Evolutionary conservation across 2,329 filamentous ascomycete genomes (phyloP).

Genomic region (Fusarium sp.): DNA sequence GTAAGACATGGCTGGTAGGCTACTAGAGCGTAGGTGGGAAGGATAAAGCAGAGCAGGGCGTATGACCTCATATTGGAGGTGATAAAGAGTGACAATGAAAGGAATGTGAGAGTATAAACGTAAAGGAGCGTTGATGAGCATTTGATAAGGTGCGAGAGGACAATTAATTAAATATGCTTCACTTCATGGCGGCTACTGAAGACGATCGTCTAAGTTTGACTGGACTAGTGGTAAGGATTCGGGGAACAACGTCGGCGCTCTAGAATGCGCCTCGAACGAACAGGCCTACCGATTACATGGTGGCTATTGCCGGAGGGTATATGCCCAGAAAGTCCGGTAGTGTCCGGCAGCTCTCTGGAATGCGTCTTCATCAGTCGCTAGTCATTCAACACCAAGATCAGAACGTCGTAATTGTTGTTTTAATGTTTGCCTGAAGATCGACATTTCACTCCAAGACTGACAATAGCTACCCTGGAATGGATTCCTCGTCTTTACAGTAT

Average conservation of each 20-base stretch:
- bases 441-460: accelerated
- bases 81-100: background rate
- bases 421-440: too few species aligned
- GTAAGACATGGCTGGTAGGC: constrained; percentile 5
- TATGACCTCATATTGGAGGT: background rate
- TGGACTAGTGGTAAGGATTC: too few species aligned
- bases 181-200: background rate
- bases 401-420: too few species aligned
- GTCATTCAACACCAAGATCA: background rate
- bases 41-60: background rate
- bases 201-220: background rate
- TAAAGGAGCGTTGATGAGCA: background rate
- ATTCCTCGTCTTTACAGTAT: background rate
- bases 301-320: background rate
- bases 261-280: constrained; percentile 1
- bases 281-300: background rate
- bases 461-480: background rate
- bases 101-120: background rate
- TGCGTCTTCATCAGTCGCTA: background rate
- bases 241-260: background rate
- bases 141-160: background rate
- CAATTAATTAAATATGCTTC: background rate
- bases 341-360: background rate
- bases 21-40: background rate
- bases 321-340: background rate